These are phyloP conservation scores for Grosmannia clavigera DNA, from an alignment of 2,329 filamentous ascomycete genomes.

Conservation along the genomic window DNA sequence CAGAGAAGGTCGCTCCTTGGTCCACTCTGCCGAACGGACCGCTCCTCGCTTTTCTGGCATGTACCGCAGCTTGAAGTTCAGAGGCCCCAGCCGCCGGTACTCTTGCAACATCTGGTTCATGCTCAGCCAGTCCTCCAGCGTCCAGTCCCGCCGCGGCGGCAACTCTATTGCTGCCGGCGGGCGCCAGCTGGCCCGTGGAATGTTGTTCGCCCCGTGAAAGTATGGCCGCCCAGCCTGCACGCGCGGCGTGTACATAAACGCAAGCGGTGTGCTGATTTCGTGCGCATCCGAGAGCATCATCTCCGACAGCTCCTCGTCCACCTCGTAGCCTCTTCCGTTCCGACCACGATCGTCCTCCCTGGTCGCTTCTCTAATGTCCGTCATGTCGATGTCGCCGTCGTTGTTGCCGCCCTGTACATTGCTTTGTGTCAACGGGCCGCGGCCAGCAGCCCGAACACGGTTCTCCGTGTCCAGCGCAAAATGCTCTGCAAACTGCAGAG, in stretches of 20 bases:
- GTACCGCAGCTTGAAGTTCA: conserved; percentile 22
- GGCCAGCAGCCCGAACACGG: not conserved
- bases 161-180: not conserved
- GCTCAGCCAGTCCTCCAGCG: conserved; percentile 35
- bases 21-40: conserved; percentile 1
- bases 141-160: conserved; percentile 11
- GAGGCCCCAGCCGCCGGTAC: conserved; percentile 31
- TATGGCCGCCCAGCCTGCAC: not conserved
- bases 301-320: conserved; percentile 8
- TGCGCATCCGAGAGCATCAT: conserved; percentile 10
- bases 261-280: conserved; percentile 5
- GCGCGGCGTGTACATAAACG: not conserved
- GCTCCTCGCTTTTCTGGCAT: conserved; percentile 14
- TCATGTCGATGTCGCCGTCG: conserved; percentile 4
- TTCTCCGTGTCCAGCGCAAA: conserved; percentile 9
- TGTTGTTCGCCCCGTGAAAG: not conserved
- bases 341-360: not conserved
- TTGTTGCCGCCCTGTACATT: not conserved
- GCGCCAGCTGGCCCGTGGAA: conserved; percentile 6
- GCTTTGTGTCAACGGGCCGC: not conserved
- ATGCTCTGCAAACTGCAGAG: conserved; percentile 8
- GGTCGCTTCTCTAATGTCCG: not conserved
- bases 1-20: not conserved
- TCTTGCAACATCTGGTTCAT: conserved; percentile 39
- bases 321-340: not conserved